Base-by-base conservation (phyloP, 2,329 filamentous ascomycete species). In the Tolypocladium ovalisporum region DNA sequence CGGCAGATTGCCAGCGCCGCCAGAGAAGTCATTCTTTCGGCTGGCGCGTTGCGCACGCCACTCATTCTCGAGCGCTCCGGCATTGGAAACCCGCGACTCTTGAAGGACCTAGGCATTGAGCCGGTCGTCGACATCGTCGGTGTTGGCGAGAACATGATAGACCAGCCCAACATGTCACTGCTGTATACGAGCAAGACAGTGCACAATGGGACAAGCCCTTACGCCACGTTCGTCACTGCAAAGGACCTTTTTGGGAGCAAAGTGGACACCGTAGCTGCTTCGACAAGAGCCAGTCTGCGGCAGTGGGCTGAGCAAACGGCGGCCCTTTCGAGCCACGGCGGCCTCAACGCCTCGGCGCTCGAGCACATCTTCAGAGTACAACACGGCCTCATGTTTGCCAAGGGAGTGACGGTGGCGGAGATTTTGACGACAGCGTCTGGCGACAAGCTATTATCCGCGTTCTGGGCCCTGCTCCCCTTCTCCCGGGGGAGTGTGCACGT, bases 41-140 rank as follows among this genome's bases (percentile, higher is more conserved):
- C 75, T 0, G 80, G 81, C 0, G 68, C 79, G 3, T 71, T 82
- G 55, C 73, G 76, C 58, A 78, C 76, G 10, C 80, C 81, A 1
- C 68, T 76, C 0, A 75, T 84, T 15, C 73, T 84, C 1, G 75
- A 82, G 59, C 70, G 71, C 10, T 83, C 79, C 0, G 81, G 80
- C 0, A 73, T 84, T 17, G 80, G 81, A 0, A 73, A 73, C 54
- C 63, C 67, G 27, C 68, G 69, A 1, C 71, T 78, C 19, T 66
- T 81, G 2, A 59, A 70, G 3, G 62, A 71, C 8, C 65, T 74
- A 40, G 73, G 71, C 17, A 79, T 82, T 58, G 59, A 73, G 15
- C 71, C 71, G 32, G 65, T 71, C 22, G 64, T 81, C 6, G 67
- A 79, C 34, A 70, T 76, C 0, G 76, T 76, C 0, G 79, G 78